phyloP scores from a whole-genome alignment of 2,329 filamentous ascomycete genomes.

The Chlorencoelia australis region DNA sequence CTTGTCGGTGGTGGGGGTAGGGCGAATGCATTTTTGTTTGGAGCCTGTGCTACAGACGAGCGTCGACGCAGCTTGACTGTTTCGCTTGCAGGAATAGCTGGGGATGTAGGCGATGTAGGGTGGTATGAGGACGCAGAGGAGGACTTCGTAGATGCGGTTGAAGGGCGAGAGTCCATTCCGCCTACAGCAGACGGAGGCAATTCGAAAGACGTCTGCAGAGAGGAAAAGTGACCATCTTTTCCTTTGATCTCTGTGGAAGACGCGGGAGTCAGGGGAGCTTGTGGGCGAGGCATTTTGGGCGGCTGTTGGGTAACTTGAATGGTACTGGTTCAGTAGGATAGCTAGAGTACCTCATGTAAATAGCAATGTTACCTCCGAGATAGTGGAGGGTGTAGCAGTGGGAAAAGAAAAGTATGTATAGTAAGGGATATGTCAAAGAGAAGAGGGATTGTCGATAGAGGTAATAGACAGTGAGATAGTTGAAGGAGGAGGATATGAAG shows the following conservation, averaged over 20 bases:
- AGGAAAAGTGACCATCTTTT: conserved; percentile 54
- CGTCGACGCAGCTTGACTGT: conserved; percentile 34
- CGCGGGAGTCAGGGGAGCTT: conserved; percentile 64
- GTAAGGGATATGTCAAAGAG: too few species aligned
- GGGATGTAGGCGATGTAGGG: conserved; percentile 33
- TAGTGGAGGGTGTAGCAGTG: too few species aligned
- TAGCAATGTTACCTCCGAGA: too few species aligned
- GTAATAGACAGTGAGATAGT: too few species aligned
- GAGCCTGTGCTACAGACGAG: conserved; percentile 33
- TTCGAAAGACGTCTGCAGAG: conserved; percentile 60
- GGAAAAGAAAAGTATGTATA: too few species aligned
- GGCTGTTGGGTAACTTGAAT: conserved; percentile 8
- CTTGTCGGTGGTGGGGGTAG: conserved; percentile 87
- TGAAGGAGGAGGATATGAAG: too few species aligned
- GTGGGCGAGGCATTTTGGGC: conserved; percentile 51
- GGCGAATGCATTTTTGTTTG: conserved; percentile 54
- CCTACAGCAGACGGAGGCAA: conserved; percentile 66
- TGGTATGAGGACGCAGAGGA: conserved; percentile 41
- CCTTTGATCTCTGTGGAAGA: conserved; percentile 72
- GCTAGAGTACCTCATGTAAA: too few species aligned
- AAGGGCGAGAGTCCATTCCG: conserved; percentile 36
- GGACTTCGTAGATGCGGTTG: conserved; percentile 34
- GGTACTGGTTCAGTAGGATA: too few species aligned
- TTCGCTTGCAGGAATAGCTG: conserved; percentile 30
- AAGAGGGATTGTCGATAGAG: too few species aligned